Evolutionary conservation across 176 grass and related monocot genomes (phyloP).

Genomic region (Pontederia paniculata): DNA sequence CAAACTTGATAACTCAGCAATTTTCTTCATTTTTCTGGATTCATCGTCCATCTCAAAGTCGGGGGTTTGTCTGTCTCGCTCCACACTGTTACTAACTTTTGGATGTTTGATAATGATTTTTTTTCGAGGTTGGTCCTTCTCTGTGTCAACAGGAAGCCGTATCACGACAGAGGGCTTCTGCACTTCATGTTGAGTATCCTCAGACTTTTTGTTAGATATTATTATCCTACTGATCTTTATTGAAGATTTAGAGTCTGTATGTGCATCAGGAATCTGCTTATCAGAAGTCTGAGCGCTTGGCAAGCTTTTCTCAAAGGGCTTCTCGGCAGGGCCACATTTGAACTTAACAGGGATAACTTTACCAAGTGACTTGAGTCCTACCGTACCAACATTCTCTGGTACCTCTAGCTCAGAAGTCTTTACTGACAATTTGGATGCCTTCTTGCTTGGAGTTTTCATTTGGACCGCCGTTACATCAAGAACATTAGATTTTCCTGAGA

Average conservation of each 20-base stretch:
- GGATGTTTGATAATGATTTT: constrained; percentile 96
- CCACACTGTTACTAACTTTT: constrained; percentile 32
- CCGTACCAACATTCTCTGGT: constrained; percentile 46
- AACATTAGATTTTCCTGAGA: constrained; percentile 40
- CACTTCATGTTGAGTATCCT: constrained; percentile 47
- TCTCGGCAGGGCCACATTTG: constrained; percentile 66
- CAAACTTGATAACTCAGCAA: constrained; percentile 61
- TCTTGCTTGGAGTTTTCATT: constrained; percentile 55
- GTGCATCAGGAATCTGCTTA: constrained; percentile 30
- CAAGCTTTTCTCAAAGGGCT: constrained; percentile 60
- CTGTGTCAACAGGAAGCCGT: constrained; percentile 55
- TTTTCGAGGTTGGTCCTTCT: constrained; percentile 49
- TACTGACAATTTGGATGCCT: constrained; percentile 48
- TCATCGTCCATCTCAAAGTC: constrained; percentile 38
- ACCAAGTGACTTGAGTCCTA: constrained; percentile 2
- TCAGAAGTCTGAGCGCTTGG: constrained; percentile 45
- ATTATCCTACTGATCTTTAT: constrained; percentile 72
- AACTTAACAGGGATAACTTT: constrained; percentile 90
- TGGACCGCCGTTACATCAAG: constrained; percentile 35
- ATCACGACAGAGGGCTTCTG: constrained; percentile 72
- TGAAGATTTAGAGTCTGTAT: constrained; percentile 40
- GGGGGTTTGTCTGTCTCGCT: constrained; percentile 8
- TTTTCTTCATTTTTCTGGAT: constrained; percentile 60
- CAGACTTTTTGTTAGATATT: constrained; percentile 72
- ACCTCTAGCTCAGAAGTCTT: constrained; percentile 48